Base-by-base conservation (phyloP, 306 rosid species). In the Begonia masoniana region DNA sequence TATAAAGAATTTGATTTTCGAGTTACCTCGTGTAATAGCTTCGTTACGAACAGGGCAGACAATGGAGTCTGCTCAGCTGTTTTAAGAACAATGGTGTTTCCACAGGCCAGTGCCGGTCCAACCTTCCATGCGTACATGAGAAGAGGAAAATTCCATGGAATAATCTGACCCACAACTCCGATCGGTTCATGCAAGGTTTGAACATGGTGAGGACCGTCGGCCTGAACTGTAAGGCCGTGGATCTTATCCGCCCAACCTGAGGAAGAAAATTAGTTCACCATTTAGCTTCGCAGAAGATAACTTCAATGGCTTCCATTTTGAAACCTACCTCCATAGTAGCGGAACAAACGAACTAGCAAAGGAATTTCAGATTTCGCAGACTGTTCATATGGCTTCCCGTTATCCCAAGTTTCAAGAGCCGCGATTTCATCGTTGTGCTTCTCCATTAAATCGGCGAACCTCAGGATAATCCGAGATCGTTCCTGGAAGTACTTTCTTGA, bases 121-220 rank as follows among this genome's bases (percentile, higher is more conserved):
- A 89, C 64, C 80, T 89, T 89, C 97, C 97, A 89, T 35, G 70
- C 81, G 71, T 78, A 82, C 95, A 89, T 82, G 66, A 89, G 63
- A 51, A 89, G 83, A 62, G 97, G 97, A 67, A 89, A 91, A 65
- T 91, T 91, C 95, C 97, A 91, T 6, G 97, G 97, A 74, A 85
- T 91, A 36, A 91, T 81, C 75, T 91, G 97, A 66, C 97, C 95
- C 0, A 78, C 89, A 67, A 89, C 97, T 16, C 97, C 97, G 15
- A 89, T 78, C 2, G 95, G 97, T 75, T 89, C 97, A 10, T 89
- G 97, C 83, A 89, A 75, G 57, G 87, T 85, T 60, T 89, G 84
- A 51, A 85, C 79, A 41, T 85, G 83, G 75, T 68, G 43, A 10
- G 73, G 66, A 6, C 97, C 95, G 68, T 89, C 97, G 16, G 97